Evolutionary conservation across 768 basidiomycete genomes (phyloP).

Genomic region (Kwoniella sp.): DNA sequence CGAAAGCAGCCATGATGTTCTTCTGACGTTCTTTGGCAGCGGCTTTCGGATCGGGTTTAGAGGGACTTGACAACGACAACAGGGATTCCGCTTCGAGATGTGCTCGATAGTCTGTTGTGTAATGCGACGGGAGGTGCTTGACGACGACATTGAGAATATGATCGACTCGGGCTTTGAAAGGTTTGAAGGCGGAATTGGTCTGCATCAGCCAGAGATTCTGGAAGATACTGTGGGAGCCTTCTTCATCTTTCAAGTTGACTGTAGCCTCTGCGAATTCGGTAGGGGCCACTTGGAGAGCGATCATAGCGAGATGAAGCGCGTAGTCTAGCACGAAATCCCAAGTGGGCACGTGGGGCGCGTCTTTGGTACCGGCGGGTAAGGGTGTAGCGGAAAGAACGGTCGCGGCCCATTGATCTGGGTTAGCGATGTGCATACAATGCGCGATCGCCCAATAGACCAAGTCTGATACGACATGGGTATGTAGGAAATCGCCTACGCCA

Average conservation of each 20-base stretch:
- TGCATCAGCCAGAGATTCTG: constrained; percentile 75
- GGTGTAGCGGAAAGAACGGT: constrained; percentile 16
- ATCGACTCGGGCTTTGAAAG: constrained; percentile 68
- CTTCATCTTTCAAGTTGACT: constrained; percentile 57
- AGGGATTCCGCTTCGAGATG: constrained; percentile 22
- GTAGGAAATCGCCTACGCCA: constrained; percentile 66
- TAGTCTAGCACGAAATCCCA: constrained; percentile 88
- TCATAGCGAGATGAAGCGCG: constrained; percentile 79
- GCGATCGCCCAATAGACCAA: constrained; percentile 72
- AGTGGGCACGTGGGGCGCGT: constrained; percentile 42
- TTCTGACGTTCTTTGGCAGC: constrained; percentile 65
- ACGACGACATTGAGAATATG: constrained; percentile 74
- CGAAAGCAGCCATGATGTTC: constrained; percentile 94
- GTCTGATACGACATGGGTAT: constrained; percentile 72
- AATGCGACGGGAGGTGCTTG: constrained; percentile 63
- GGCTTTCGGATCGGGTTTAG: constrained; percentile 26
- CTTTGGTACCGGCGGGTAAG: constrained; percentile 16
- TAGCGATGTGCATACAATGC: constrained; percentile 38
- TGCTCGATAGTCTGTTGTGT: constrained; percentile 53
- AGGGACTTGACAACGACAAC: constrained; percentile 8
- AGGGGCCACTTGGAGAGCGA: constrained; percentile 74
- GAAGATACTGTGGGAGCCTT: constrained; percentile 34
- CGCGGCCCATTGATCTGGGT: constrained; percentile 30
- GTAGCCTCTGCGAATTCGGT: constrained; percentile 66
- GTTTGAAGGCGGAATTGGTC: constrained; percentile 68